Percentiles rank a stretch among this genome's conserved stretches.
These are phyloP conservation scores for Lactifluus volemus DNA, from an alignment of 768 basidiomycete genomes.

Conservation along the genomic window DNA sequence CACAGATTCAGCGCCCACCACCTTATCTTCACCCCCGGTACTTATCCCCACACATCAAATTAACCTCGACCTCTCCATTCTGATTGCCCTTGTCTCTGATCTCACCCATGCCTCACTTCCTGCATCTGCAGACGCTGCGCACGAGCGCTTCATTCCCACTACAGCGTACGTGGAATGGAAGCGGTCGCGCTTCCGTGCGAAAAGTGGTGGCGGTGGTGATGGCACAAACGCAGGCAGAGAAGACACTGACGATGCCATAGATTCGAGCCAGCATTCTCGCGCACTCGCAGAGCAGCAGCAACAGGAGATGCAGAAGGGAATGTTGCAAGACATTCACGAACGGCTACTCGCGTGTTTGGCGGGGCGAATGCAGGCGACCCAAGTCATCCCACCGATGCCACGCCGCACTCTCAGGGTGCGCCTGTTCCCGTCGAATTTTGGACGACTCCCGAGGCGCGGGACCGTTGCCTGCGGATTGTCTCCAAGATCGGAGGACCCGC, in stretches of 20 bases:
- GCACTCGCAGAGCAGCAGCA: slow-evolving; percentile 63
- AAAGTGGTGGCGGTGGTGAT: slow-evolving; percentile 20
- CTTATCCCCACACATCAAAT: slow-evolving; percentile 48
- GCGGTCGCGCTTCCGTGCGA: slow-evolving; percentile 23
- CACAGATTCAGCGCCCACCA: neutral
- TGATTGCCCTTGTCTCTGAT: slow-evolving; percentile 80
- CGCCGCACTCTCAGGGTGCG: neutral
- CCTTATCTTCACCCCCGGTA: slow-evolving; percentile 1
- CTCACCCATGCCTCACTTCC: slow-evolving; percentile 71
- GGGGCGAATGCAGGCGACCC: neutral
- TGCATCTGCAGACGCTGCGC: slow-evolving; percentile 43
- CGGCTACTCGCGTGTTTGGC: slow-evolving; percentile 28
- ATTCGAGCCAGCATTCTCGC: slow-evolving; percentile 45
- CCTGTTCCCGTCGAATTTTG: slow-evolving; percentile 50
- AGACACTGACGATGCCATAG: neutral
- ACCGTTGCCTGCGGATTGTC: slow-evolving; percentile 68
- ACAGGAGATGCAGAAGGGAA: slow-evolving; percentile 60
- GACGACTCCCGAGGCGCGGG: slow-evolving; percentile 70
- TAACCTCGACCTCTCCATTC: slow-evolving; percentile 76
- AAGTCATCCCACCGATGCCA: neutral
- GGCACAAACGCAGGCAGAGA: neutral
- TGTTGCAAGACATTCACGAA: slow-evolving; percentile 56
- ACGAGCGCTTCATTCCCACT: slow-evolving; percentile 54
- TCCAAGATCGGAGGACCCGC: slow-evolving; percentile 66
- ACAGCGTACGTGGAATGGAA: slow-evolving; percentile 56